Conservation (phyloP, 371 early-diverging fungal genomes). For the Mortierella sp. region DNA sequence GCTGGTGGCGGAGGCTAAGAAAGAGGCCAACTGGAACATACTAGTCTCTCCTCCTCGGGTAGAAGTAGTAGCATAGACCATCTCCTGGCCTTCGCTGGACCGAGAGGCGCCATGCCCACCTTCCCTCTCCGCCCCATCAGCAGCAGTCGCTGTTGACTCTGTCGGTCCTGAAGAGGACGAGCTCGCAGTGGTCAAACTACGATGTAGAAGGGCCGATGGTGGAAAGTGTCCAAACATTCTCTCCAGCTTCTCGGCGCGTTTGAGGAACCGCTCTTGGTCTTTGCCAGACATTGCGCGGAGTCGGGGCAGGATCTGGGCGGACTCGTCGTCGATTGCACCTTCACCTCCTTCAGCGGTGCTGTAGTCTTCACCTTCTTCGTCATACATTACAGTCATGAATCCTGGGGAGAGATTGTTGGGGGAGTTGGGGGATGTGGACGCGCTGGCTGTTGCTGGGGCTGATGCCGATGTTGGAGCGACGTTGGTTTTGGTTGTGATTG, state of each 20-base stretch:
- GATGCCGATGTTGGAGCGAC: not conserved
- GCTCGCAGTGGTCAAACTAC: conserved; percentile 13
- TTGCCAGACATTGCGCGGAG: conserved; percentile 44
- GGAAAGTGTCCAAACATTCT: conserved; percentile 48
- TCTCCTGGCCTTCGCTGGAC: not conserved
- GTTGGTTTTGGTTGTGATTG: not conserved
- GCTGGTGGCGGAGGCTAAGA: not conserved
- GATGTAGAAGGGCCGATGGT: conserved; percentile 36
- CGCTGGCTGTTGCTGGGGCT: not conserved
- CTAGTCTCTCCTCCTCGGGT: not conserved
- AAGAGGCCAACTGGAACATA: conserved; percentile 2
- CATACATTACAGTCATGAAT: not conserved
- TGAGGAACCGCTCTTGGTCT: conserved; percentile 45
- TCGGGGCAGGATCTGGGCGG: conserved; percentile 28
- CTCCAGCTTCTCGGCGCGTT: conserved; percentile 47
- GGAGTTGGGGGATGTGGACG: not conserved
- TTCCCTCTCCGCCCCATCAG: not conserved
- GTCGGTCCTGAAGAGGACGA: not conserved
- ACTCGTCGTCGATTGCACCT: not conserved
- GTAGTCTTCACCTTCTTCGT: not conserved
- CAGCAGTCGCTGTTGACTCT: not conserved
- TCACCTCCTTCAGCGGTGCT: not conserved
- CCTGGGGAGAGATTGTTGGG: not conserved
- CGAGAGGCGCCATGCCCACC: not conserved
- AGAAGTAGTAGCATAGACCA: not conserved